Evolutionary conservation across 805 yeast genomes (phyloP).

Genomic region (Saccharomycopsis capsularis): DNA sequence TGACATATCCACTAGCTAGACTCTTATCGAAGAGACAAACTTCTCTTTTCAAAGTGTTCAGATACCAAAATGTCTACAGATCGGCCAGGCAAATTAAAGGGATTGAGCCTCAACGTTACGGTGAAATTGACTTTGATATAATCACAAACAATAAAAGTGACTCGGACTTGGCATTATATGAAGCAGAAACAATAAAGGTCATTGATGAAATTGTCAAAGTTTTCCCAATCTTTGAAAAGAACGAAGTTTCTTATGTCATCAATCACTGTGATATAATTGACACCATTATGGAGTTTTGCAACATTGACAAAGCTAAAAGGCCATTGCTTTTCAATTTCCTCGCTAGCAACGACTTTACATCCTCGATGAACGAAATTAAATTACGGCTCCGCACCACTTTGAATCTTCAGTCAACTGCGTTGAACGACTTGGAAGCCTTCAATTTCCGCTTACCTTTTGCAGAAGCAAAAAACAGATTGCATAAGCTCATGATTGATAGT

Average conservation of each 20-base stretch:
- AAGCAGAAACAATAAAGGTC: conserved; percentile 84
- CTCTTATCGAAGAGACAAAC: conserved; percentile 48
- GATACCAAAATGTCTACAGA: conserved; percentile 78
- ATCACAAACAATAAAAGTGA: conserved; percentile 39
- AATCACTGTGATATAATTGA: conserved; percentile 80
- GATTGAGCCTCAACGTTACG: conserved; percentile 68
- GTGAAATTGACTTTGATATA: conserved; percentile 84
- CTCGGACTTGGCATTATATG: conserved; percentile 48
- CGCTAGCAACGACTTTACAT: conserved; percentile 8
- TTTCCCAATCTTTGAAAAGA: conserved; percentile 59
- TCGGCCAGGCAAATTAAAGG: conserved; percentile 49
- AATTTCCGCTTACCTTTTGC: conserved; percentile 68
- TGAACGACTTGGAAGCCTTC: conserved; percentile 75
- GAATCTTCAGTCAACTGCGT: conserved; percentile 61
- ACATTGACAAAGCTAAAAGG: conserved; percentile 64
- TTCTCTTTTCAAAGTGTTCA: conserved; percentile 21
- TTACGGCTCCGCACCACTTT: conserved; percentile 49
- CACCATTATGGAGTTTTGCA: conserved; percentile 72
- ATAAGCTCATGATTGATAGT: conserved; percentile 67
- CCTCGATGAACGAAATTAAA: conserved; percentile 38
- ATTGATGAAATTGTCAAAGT: conserved; percentile 62
- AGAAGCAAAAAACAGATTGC: conserved; percentile 53
- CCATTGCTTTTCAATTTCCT: conserved; percentile 3
- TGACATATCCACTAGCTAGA: conserved; percentile 86
- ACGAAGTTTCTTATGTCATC: conserved; percentile 52